A percentile compares a stretch with the other conserved stretches of the same genome.
phyloP scores from a whole-genome alignment of 2,329 filamentous ascomycete species.

The Ceratocystis variospora region DNA sequence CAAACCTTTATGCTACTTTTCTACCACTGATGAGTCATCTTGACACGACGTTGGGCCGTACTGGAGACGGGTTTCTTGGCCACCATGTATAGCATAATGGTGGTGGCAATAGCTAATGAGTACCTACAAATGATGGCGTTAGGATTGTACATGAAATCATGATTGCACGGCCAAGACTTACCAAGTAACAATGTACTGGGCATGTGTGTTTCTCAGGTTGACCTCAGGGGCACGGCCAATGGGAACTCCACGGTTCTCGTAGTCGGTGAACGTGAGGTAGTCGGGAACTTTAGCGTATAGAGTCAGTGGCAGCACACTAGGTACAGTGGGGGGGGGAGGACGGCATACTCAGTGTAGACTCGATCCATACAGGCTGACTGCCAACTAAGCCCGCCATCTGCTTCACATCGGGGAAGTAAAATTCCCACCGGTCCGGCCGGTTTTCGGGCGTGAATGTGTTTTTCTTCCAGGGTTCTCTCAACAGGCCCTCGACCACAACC shows the following conservation, averaged over 20 bases:
- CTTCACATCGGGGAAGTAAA: conserved; percentile 86
- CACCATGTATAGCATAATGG: conserved; percentile 94
- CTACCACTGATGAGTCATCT: conserved; percentile 62
- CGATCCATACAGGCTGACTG: conserved; percentile 84
- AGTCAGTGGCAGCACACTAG: background rate
- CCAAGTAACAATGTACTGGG: conserved; percentile 99
- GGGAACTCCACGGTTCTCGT: conserved; percentile 68
- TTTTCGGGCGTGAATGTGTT: conserved; percentile 96
- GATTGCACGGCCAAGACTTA: conserved; percentile 34
- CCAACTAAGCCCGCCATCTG: conserved; percentile 78
- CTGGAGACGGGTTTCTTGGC: conserved; percentile 65
- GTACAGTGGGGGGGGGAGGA: conserved; percentile 11
- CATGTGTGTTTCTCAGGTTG: conserved; percentile 88
- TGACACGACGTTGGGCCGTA: conserved; percentile 57
- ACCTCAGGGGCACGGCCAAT: conserved; percentile 82
- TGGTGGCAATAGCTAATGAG: conserved; percentile 67
- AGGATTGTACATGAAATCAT: background rate
- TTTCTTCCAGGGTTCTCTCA: conserved; percentile 88
- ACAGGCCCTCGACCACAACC: conserved; percentile 67
- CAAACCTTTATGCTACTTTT: conserved; percentile 22
- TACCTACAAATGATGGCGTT: conserved; percentile 46
- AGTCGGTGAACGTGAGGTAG: conserved; percentile 59
- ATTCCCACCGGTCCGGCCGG: conserved; percentile 65
- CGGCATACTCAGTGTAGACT: conserved; percentile 77
- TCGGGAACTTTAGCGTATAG: conserved; percentile 43